Evolutionary conservation across 352 stramenopile genomes (phyloP).

Genomic region (Phytophthora colocasiae): DNA sequence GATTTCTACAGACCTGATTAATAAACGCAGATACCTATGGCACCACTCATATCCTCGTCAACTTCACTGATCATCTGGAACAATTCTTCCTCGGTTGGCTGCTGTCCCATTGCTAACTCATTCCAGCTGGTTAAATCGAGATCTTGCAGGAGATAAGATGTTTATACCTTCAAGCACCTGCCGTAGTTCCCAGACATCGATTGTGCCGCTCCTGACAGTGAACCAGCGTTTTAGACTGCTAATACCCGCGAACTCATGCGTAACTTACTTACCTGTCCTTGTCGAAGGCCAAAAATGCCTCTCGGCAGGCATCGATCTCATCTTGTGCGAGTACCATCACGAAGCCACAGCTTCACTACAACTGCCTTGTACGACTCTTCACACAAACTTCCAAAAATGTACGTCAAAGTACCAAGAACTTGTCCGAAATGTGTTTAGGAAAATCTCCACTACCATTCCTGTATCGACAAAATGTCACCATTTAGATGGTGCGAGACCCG

Average conservation of each 20-base stretch:
- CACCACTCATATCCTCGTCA: slow-evolving; percentile 94
- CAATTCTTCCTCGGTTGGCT: slow-evolving; percentile 98
- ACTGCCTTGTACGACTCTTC: slow-evolving; percentile 22
- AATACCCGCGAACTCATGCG: background rate
- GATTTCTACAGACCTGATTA: background rate
- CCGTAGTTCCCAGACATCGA: slow-evolving; percentile 95
- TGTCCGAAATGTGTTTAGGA: background rate
- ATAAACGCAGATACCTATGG: slow-evolving; percentile 70
- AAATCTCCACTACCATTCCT: no score
- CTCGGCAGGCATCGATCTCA: slow-evolving; percentile 96
- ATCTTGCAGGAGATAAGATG: no score
- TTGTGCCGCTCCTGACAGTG: slow-evolving; percentile 86
- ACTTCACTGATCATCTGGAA: slow-evolving; percentile 97
- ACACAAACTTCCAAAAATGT: slow-evolving; percentile 28
- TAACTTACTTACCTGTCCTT: slow-evolving; percentile 84
- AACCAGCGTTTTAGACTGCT: background rate
- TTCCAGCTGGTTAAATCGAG: background rate
- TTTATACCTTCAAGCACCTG: slow-evolving; percentile 92
- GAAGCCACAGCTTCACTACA: background rate
- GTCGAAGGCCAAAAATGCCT: slow-evolving; percentile 98
- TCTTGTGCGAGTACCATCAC: slow-evolving; percentile 93
- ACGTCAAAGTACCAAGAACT: no score
- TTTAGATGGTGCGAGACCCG: slow-evolving; percentile 27
- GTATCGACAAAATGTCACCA: background rate
- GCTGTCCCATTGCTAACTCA: slow-evolving; percentile 93